phyloP scores from a whole-genome alignment of 352 stramenopile species.

The Phytophthora aleatoria region DNA sequence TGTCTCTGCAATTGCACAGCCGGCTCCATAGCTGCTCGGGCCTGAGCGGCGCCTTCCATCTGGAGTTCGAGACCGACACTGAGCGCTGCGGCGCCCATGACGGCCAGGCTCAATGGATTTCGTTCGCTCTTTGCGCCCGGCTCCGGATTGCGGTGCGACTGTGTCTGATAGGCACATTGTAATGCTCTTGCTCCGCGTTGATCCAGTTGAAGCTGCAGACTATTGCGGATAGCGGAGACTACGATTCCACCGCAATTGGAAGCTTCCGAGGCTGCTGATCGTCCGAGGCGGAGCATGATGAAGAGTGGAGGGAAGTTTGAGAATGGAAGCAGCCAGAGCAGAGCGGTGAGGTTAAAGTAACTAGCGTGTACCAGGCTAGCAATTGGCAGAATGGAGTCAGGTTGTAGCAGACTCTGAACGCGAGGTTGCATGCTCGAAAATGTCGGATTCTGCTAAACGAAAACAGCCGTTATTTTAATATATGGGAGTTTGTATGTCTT shows the following conservation, averaged over 20 bases:
- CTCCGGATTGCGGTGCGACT: slow-evolving; percentile 23
- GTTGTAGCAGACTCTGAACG: slow-evolving; percentile 19
- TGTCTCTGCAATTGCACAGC: slow-evolving; percentile 12
- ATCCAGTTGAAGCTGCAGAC: slow-evolving; percentile 23
- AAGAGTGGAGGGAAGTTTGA: slow-evolving; percentile 2
- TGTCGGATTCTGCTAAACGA: slow-evolving; percentile 13
- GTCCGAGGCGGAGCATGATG: slow-evolving; percentile 35
- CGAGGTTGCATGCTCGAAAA: slow-evolving; percentile 26
- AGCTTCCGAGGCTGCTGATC: slow-evolving; percentile 25
- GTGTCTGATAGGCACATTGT: slow-evolving; percentile 45
- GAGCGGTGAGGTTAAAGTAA: neutral
- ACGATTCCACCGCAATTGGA: slow-evolving; percentile 18
- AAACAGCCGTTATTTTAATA: slow-evolving; percentile 21
- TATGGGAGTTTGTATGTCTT: slow-evolving; percentile 23
- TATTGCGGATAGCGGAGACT: slow-evolving; percentile 23
- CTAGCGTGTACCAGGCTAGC: neutral
- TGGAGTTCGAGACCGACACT: slow-evolving; percentile 45
- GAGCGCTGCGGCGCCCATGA: slow-evolving; percentile 55
- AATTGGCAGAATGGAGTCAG: slow-evolving; percentile 14
- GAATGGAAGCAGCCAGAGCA: neutral
- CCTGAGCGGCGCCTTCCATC: slow-evolving; percentile 41
- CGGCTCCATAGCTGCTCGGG: slow-evolving; percentile 44
- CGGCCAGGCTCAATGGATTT: slow-evolving; percentile 46
- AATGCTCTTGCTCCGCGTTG: slow-evolving; percentile 16
- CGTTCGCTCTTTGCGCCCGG: slow-evolving; percentile 14